Evolutionary conservation across 805 yeast genomes (phyloP), one percentile per base, ranked within the genome.

Genomic region (Priceomyces castillae): DNA sequence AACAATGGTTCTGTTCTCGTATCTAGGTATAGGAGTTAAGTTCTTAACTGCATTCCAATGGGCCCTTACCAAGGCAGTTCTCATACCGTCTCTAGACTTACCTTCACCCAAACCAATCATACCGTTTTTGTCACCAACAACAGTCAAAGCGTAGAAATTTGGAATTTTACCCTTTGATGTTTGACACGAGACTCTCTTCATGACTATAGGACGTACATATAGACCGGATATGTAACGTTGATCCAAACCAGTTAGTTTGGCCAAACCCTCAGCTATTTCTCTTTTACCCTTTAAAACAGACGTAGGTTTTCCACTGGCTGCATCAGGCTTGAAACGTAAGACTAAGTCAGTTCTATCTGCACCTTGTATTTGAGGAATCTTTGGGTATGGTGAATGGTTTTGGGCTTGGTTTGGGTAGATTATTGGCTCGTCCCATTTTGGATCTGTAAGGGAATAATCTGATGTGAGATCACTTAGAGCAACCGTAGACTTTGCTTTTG

Each of bases 81-180:
- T 70, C 69, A 84, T 78, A 46, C 84, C 88, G 43, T 79, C 82
- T 52, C 89, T 74, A 48, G 94, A 92, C 59, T 87, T 88, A 49
- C 98, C 99, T 64, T 90, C 95, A 39, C 98, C 99, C 39, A 90
- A 72, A 30, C 98, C 98, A 46, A 94, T 74, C 84, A 89, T 86
- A 50, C 99, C 99, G 51, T 87, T 86, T 43, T 82, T 78, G 65
- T 94, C 96, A 38, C 99, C 99, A 12, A 86, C 97, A 30, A 90
- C 86, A 11, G 90, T 92, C 49, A 94, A 65, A 0, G 90, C 85
- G 65, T 86, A 92, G 62, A 81, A 84, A 31, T 88, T 79, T 40
- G 84, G 81, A 51, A 87, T 87, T 62, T 89, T 90, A 62, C 97
- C 97, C 72, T 88, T 87, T 31, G 89, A 82, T 2, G 97, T 92